Evolutionary conservation across 2,329 filamentous ascomycete genomes (phyloP).

Genomic region (Hypoxylon rubiginosum): DNA sequence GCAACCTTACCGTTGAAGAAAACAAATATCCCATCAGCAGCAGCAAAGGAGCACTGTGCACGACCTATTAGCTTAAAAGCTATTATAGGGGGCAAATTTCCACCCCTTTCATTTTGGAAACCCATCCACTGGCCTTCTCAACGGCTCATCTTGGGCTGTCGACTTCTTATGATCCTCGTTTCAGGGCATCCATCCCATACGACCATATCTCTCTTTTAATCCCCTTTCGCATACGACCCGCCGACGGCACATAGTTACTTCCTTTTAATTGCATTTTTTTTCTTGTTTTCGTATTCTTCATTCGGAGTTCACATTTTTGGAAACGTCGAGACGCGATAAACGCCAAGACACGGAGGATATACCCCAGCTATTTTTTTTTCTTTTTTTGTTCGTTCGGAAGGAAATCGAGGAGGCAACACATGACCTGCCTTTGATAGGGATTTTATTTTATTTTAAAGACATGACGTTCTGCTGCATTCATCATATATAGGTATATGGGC

Average conservation of each 20-base stretch:
- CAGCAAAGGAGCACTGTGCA: conserved; percentile 19
- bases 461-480: conserved; percentile 30
- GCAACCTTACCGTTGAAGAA: too few relatives aligned
- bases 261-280: conserved; percentile 35
- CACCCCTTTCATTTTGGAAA: conserved; percentile 15
- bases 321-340: conserved; percentile 35
- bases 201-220: conserved; percentile 20
- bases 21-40: conserved; percentile 6
- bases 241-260: conserved; percentile 32
- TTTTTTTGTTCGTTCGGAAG: conserved; percentile 27
- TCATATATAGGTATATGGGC: conserved; percentile 20
- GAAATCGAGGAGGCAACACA: conserved; percentile 3
- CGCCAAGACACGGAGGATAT: conserved; percentile 49
- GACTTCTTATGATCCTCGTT: conserved; percentile 18
- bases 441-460: conserved; percentile 2
- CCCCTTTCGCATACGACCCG: conserved; percentile 7
- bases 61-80: conserved; percentile 10
- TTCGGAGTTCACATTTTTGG: conserved; percentile 44
- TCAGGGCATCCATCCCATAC: conserved; percentile 17
- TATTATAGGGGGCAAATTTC: conserved; percentile 12
- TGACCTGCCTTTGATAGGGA: too few relatives aligned
- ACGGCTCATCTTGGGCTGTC: conserved; percentile 13
- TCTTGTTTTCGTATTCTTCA: conserved; percentile 18
- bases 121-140: conserved; percentile 5
- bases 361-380: conserved; percentile 43